Evolutionary conservation across 345 rosid genomes (phyloP).

Genomic region (Brassica carinata): DNA sequence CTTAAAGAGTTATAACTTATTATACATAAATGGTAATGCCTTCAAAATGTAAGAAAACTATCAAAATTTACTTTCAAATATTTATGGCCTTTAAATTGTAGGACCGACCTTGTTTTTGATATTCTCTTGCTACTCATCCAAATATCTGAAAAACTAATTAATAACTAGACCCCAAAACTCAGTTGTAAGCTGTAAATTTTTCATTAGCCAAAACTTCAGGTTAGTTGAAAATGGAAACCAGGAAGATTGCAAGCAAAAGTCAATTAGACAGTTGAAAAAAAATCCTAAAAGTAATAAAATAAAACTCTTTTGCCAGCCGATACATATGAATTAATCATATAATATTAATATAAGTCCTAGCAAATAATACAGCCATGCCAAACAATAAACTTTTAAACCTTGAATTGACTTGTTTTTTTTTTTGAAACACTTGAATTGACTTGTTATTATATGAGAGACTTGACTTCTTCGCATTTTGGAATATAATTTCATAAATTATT

Average conservation of each 20-base stretch:
- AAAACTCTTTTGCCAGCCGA: constrained; percentile 3
- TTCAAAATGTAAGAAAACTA: not conserved
- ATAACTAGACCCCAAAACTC: no score
- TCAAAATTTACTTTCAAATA: no score
- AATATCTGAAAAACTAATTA: not conserved
- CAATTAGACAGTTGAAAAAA: constrained; percentile 20
- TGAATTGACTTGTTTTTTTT: no score
- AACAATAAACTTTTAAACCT: not conserved
- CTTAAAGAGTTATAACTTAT: not conserved
- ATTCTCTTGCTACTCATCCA: not conserved
- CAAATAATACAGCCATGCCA: not conserved
- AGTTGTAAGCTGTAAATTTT: not conserved
- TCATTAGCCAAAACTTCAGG: not conserved
- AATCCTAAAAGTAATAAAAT: not conserved
- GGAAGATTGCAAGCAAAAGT: constrained; percentile 13
- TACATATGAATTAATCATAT: constrained; percentile 12
- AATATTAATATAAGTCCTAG: not conserved
- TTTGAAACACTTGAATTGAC: not conserved
- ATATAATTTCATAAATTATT: no score
- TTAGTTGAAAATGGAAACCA: constrained; percentile 16
- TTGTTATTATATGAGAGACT: not conserved
- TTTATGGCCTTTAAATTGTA: no score
- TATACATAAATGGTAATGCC: not conserved
- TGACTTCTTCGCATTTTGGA: not conserved
- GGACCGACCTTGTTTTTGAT: not conserved